Conservation (phyloP, 2,329 filamentous ascomycete genomes). For the Corniculantispora saksenae region DNA sequence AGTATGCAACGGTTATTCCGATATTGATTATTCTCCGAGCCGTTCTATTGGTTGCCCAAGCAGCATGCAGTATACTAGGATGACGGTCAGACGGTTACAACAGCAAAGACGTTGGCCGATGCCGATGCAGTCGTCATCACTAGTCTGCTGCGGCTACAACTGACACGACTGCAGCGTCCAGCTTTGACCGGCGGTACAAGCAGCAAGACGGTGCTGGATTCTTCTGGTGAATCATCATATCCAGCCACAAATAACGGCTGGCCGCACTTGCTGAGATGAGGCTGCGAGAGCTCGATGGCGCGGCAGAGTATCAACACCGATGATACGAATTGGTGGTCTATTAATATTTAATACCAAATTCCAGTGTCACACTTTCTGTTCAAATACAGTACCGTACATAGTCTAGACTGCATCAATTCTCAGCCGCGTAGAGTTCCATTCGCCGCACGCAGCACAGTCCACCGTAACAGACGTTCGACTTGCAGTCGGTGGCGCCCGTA, state of each 20-base stretch:
- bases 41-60: background rate
- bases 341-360: background rate
- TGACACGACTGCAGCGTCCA: background rate
- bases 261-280: background rate
- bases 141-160: background rate
- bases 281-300: background rate
- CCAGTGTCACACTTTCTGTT: background rate
- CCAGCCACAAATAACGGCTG: background rate
- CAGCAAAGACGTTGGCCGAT: background rate
- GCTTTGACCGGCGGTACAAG: background rate
- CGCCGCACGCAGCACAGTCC: background rate
- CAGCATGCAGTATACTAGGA: no score
- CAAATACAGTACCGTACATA: no score
- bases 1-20: no score
- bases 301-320: background rate
- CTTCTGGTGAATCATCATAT: background rate
- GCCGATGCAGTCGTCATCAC: background rate
- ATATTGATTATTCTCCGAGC: background rate
- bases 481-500: background rate
- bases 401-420: no score
- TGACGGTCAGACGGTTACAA: background rate
- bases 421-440: background rate
- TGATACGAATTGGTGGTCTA: no score
- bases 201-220: background rate
- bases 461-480: background rate